These are phyloP conservation scores for Rhynchospora tenuis DNA, from an alignment of 176 grass and related monocot species.

Conservation along the genomic window DNA sequence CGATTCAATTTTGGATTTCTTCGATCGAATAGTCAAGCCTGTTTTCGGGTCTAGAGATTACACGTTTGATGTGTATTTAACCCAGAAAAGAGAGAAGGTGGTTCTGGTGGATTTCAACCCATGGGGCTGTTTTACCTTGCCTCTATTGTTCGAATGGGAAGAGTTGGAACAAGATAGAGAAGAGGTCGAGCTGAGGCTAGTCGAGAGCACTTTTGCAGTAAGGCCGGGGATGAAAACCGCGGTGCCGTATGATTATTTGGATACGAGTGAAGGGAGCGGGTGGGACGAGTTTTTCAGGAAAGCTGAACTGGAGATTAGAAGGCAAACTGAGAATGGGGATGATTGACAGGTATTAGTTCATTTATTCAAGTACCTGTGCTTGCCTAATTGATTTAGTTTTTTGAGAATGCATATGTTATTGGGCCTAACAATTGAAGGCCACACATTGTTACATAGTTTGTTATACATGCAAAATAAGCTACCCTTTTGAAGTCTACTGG, in stretches of 20 bases:
- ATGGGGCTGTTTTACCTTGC: slow-evolving; percentile 69
- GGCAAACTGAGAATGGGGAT: slow-evolving; percentile 30
- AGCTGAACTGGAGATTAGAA: slow-evolving; percentile 61
- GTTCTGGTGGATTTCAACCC: slow-evolving; percentile 91
- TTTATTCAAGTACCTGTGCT: too few species aligned
- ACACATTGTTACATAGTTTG: too few species aligned
- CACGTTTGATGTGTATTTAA: slow-evolving; percentile 67
- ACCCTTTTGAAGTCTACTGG: too few species aligned
- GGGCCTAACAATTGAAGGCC: too few species aligned
- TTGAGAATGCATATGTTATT: too few species aligned
- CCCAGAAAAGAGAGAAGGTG: slow-evolving; percentile 33
- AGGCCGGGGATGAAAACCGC: slow-evolving; percentile 91
- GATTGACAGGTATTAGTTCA: background rate
- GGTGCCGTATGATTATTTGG: slow-evolving; percentile 80
- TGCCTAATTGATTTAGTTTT: too few species aligned
- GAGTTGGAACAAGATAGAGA: slow-evolving; percentile 43
- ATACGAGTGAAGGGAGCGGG: slow-evolving; percentile 78
- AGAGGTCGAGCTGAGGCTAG: slow-evolving; percentile 49
- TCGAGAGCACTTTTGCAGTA: slow-evolving; percentile 66
- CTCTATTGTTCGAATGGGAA: slow-evolving; percentile 70
- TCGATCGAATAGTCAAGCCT: slow-evolving; percentile 37
- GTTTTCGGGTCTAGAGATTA: slow-evolving; percentile 50
- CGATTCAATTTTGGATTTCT: slow-evolving; percentile 40
- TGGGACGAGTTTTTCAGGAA: slow-evolving; percentile 91
- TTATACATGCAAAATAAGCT: too few species aligned